Percentiles rank a stretch among this genome's conserved stretches.
These are phyloP conservation scores for Euphorbia tirucalli DNA, from an alignment of 345 rosid species.

Conservation along the genomic window DNA sequence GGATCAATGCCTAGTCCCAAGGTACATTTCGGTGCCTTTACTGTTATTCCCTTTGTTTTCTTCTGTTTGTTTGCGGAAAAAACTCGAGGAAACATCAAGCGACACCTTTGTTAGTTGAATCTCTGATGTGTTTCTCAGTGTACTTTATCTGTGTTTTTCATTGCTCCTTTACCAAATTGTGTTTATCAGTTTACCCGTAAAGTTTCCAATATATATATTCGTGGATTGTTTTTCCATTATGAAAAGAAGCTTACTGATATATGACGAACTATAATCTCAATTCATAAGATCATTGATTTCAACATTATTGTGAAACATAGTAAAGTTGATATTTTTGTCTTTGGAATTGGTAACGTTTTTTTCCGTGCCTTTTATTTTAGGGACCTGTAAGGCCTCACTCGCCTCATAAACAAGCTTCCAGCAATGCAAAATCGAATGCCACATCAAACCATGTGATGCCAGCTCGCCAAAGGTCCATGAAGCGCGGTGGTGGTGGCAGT, in stretches of 20 bases:
- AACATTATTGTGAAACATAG: too few relatives aligned
- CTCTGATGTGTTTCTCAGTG: too few relatives aligned
- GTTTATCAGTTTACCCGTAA: too few relatives aligned
- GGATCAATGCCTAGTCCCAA: constrained; percentile 46
- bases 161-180: background rate
- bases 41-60: too few relatives aligned
- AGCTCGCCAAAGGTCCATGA: constrained; percentile 35
- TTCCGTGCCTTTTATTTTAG: constrained; percentile 15
- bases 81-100: constrained; percentile 1
- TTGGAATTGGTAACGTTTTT: too few relatives aligned
- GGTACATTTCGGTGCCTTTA: constrained; percentile 28
- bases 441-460: constrained; percentile 27
- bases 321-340: too few relatives aligned
- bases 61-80: constrained; percentile 11
- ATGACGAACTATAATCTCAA: too few relatives aligned
- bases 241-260: too few relatives aligned
- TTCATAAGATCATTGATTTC: too few relatives aligned
- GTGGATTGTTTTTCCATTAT: background rate
- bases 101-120: too few relatives aligned
- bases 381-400: constrained; percentile 32
- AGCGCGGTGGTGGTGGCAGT: constrained; percentile 32
- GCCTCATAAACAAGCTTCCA: constrained; percentile 30
- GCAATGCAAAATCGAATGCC: constrained; percentile 38
- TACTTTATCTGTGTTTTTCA: background rate
- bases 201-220: too few relatives aligned